These are phyloP conservation scores for Cystobasidium pallidum DNA, from an alignment of 1,284 basidiomycete genomes.

Conservation along the genomic window DNA sequence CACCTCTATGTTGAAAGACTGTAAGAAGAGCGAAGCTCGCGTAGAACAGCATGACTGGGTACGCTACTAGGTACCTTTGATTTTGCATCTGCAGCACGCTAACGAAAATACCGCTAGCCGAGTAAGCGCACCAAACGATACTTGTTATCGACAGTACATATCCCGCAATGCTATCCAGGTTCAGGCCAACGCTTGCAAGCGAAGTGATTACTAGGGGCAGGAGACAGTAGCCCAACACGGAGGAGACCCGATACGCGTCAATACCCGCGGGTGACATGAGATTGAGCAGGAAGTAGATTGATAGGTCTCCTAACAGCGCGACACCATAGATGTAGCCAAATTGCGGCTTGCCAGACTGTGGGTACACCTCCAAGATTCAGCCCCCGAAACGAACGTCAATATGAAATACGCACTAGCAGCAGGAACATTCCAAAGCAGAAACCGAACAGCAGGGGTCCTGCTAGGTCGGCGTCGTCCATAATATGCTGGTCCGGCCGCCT, in stretches of 20 bases:
- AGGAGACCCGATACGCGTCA: constrained; percentile 86
- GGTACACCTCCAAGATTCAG: background rate
- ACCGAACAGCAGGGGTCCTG: constrained; percentile 92
- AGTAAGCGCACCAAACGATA: constrained; percentile 92
- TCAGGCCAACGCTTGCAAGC: constrained; percentile 81
- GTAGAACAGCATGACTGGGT: constrained; percentile 87
- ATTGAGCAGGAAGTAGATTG: constrained; percentile 93
- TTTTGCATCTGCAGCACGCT: constrained; percentile 90
- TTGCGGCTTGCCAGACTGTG: constrained; percentile 93
- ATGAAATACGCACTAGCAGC: constrained; percentile 71
- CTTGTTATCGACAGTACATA: constrained; percentile 78
- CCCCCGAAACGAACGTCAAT: constrained; percentile 5
- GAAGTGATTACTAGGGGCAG: constrained; percentile 96
- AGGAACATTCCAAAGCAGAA: constrained; percentile 91
- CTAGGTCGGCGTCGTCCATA: constrained; percentile 99
- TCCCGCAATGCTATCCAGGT: constrained; percentile 82
- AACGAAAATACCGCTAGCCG: constrained; percentile 91
- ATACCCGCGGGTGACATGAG: constrained; percentile 96
- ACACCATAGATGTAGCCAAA: constrained; percentile 99
- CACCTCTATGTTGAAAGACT: constrained; percentile 43
- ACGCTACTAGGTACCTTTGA: constrained; percentile 88
- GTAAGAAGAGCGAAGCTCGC: constrained; percentile 46
- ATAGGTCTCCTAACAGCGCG: constrained; percentile 87
- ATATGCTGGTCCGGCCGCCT: constrained; percentile 85
- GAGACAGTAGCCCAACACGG: constrained; percentile 95